Evolutionary conservation across 2,329 filamentous ascomycete species (phyloP), one percentile per base, ranked within the genome.

Genomic region (Fusarium sp.): DNA sequence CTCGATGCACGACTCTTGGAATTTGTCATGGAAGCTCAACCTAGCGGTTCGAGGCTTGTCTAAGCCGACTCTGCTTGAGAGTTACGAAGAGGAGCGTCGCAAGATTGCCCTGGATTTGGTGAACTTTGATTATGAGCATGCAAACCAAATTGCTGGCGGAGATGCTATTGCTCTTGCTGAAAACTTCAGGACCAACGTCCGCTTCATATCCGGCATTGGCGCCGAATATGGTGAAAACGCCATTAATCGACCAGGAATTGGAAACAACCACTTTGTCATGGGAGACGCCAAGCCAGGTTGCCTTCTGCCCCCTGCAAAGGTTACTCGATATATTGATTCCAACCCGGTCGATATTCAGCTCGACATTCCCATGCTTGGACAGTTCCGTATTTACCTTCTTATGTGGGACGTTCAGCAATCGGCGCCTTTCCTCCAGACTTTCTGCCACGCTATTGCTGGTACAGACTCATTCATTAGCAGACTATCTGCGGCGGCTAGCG

Each of bases 311-410:
- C 90, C 90, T 3, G 87, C 87, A 36, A 89, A 86, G 73, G 89
- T 88, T 15, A 90, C 88, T 1, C 83, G 90, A 25, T 92, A 89
- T 70, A 84, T 92, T 47, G 90, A 93, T 73, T 87, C 89, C 4
- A 93, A 93, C 67, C 90, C 90, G 0, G 85, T 93, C 37, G 88
- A 93, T 66, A 78, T 93, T 25, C 89, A 93, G 71, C 84, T 92
- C 6, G 90, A 93, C 69, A 90, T 93, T 39, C 90, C 90, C 2
- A 84, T 92, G 74, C 78, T 93, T 6, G 88, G 90, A 23, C 90
- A 93, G 70, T 93, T 93, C 78, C 84, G 88, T 44, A 83, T 92
- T 41, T 92, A 90, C 72, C 82, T 93, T 57, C 83, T 93, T 57
- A 83, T 86, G 58, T 85, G 84, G 69, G 81, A 91, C 67, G 79